Evolutionary conservation across 331 rosid species (phyloP).

Genomic region (Quercus lobata): DNA sequence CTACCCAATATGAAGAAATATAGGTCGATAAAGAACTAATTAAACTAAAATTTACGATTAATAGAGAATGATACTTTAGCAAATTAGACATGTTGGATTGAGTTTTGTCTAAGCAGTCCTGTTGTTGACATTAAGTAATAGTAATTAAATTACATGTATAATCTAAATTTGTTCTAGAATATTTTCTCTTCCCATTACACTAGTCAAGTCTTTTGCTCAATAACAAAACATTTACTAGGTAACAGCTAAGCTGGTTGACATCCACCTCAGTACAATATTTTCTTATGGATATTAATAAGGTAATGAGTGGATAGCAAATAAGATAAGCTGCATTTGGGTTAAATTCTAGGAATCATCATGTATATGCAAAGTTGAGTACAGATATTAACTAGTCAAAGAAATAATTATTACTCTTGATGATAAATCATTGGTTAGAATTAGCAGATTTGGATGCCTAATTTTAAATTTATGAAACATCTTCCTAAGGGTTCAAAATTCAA

Average conservation of each 20-base stretch:
- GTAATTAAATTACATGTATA: too few relatives aligned
- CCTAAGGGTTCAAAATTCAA: not conserved
- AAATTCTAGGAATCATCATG: not conserved
- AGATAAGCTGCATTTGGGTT: not conserved
- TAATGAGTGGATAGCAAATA: not conserved
- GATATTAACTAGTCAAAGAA: not conserved
- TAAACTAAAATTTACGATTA: too few relatives aligned
- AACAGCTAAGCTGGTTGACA: too few relatives aligned
- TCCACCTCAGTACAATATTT: not conserved
- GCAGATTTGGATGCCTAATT: not conserved
- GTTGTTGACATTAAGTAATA: too few relatives aligned
- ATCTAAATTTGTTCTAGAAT: too few relatives aligned
- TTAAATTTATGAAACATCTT: not conserved
- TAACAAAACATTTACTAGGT: not conserved
- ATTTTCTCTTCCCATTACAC: not conserved
- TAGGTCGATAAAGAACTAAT: not conserved
- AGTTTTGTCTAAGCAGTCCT: too few relatives aligned
- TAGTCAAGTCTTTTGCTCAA: not conserved
- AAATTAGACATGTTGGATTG: too few relatives aligned
- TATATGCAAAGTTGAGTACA: not conserved
- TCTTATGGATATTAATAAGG: not conserved
- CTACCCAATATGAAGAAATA: too few relatives aligned
- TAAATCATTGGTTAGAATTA: not conserved
- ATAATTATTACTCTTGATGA: not conserved
- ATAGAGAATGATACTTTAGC: too few relatives aligned